Conservation (phyloP, 257 asterid species). For the Avicennia marina region DNA sequence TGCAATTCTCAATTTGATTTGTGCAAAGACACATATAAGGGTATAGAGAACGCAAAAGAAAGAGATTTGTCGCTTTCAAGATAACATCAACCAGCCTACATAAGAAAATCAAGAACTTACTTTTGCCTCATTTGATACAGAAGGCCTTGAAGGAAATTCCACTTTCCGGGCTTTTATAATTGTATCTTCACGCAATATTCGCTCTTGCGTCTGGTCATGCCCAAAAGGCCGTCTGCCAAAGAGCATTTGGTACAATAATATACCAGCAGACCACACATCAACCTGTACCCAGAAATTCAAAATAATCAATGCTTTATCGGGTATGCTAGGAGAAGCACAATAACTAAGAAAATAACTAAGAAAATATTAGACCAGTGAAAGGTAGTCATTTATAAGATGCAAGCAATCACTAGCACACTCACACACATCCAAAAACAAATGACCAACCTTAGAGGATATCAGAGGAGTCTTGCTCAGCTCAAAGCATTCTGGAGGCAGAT, state of each 20-base stretch:
- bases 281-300: conserved; percentile 49
- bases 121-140: conserved; percentile 92
- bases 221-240: conserved; percentile 97
- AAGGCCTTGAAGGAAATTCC: conserved; percentile 88
- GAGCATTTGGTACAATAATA: conserved; percentile 91
- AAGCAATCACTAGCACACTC: too few relatives aligned
- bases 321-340: not conserved
- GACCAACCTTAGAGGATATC: conserved; percentile 88
- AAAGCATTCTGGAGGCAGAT: conserved; percentile 99
- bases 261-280: conserved; percentile 98
- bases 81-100: not conserved
- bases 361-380: too few relatives aligned
- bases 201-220: conserved; percentile 92
- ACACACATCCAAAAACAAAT: too few relatives aligned
- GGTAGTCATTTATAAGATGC: too few relatives aligned
- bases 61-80: not conserved
- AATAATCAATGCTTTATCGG: not conserved
- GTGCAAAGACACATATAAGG: too few relatives aligned
- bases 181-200: conserved; percentile 95
- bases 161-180: conserved; percentile 92
- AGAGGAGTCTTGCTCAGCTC: conserved; percentile 94
- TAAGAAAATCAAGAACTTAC: conserved; percentile 25
- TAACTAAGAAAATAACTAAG: too few relatives aligned
- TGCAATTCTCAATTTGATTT: not conserved
- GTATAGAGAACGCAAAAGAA: not conserved